Conservation (phyloP, 768 basidiomycete species). For the Russula emetica region DNA sequence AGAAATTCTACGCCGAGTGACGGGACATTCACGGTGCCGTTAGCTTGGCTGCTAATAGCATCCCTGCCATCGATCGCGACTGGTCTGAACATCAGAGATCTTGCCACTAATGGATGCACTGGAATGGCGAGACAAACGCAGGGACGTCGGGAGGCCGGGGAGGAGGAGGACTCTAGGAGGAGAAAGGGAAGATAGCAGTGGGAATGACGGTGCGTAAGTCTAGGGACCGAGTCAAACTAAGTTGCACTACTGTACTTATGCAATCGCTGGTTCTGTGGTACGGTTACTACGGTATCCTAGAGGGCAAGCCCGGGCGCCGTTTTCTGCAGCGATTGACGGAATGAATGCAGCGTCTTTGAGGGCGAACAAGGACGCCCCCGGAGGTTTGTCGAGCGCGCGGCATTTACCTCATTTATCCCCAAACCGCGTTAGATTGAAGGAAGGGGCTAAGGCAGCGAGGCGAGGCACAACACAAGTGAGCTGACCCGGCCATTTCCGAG, state of each 20-base stretch:
- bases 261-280: not conserved
- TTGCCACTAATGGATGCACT: too few relatives aligned
- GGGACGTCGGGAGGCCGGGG: too few relatives aligned
- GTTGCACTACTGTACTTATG: not conserved
- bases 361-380: too few relatives aligned
- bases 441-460: too few relatives aligned
- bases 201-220: not conserved
- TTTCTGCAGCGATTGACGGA: not conserved
- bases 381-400: too few relatives aligned
- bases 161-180: too few relatives aligned
- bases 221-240: not conserved
- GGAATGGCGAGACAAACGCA: not conserved
- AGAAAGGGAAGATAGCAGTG: too few relatives aligned
- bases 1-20: constrained; percentile 21
- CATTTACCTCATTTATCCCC: too few relatives aligned
- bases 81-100: not conserved
- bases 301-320: not conserved
- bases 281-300: not conserved
- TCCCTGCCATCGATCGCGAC: not conserved
- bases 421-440: too few relatives aligned
- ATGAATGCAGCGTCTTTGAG: too few relatives aligned
- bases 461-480: too few relatives aligned
- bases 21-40: not conserved
- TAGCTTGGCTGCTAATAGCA: not conserved
- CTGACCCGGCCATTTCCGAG: too few relatives aligned